Base-by-base conservation (phyloP, 805 yeast genomes). In the Clavispora asparagi region DNA sequence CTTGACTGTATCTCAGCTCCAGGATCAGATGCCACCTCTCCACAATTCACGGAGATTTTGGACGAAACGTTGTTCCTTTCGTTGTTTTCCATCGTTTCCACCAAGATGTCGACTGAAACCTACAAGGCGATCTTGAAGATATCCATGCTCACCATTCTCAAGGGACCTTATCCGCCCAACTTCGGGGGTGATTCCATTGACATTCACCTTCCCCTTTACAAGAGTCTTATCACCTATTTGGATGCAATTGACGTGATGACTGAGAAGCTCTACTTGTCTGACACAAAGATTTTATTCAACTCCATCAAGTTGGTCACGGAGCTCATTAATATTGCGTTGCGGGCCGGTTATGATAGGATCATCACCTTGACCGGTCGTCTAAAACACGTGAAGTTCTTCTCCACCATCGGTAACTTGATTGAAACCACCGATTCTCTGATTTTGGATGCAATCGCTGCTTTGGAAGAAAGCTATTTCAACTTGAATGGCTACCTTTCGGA, bases 251-350 rank as follows among this genome's bases (percentile, higher is more conserved):
- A 69, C 44, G 68, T 68, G 37, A 61, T 77, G 43, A 64, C 78
- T 1, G 62, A 67, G 17, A 74, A 68, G 49, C 59, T 78, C 43
- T 68, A 66, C 48, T 62, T 70, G 37, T 68, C 66, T 17, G 82
- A 77, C 56, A 57, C 65, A 42, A 71, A 77, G 52, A 68, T 76
- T 46, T 65, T 71, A 3, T 63, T 61, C 41, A 70, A 63, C 47
- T 68, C 77, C 28, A 70, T 76, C 30, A 74, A 71, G 43, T 71
- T 78, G 52, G 69, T 76, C 17, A 62, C 73, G 16, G 77, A 73
- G 47, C 60, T 77, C 46, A 64, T 77, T 27, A 62, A 64, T 42
- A 67, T 73, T 52, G 69, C 75, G 12, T 60, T 74, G 45, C 70
- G 70, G 43, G 66, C 70, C 46, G 59, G 68, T 39, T 71, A 73